Base-by-base conservation (phyloP, 2,329 filamentous ascomycete species). In the Meredithiella fracta region DNA sequence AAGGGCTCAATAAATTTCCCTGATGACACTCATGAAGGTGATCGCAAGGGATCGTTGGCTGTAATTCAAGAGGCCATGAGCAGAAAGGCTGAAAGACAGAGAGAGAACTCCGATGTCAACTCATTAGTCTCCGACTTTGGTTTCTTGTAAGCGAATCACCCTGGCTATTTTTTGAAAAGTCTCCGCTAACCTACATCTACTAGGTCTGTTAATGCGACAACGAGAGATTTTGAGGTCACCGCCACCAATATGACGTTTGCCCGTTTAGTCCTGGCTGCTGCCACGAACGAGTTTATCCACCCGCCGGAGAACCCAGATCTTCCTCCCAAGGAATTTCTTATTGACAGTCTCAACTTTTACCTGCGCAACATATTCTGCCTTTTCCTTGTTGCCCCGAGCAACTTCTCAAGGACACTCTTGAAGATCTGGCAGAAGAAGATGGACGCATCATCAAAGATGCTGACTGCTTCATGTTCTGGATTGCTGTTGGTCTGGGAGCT, bases 91-190 rank as follows among this genome's bases (percentile, higher is more conserved):
- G 79, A 75, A n/a, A 71, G 75, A 57, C 77, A 72, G 62, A 74
- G 79, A 47, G 91, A 96, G 66, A 85, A 86, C 49, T 85, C 83
- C 0, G 87, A 94, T 66, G 88, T 96, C 55, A 91, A 96, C 68
- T 84, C 92, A 54, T 73, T 97, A 2, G 86, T 96, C 22, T 94
- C 90, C 1, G 90, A 95, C 64, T 95, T 97, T 73, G 90, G 90
- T 55, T 91, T 88, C 64, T 71, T 96, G 82, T 94, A 67, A 68
- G 83, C 66, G 11, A 25, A 42, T 8, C 38, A 20, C 49, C n/a
- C 7, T 20, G 9, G 26, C 9, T 15, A 3, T 44, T 22, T 42
- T 17, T 15, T 25, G 14, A 2, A 8, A 22, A 22, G 7, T 6
- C 23, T 20, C 38, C 11, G 17, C 9, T 34, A n/a, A 44, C 38